Base-by-base conservation (phyloP, 768 basidiomycete genomes). In the Artomyces pyxidatus region DNA sequence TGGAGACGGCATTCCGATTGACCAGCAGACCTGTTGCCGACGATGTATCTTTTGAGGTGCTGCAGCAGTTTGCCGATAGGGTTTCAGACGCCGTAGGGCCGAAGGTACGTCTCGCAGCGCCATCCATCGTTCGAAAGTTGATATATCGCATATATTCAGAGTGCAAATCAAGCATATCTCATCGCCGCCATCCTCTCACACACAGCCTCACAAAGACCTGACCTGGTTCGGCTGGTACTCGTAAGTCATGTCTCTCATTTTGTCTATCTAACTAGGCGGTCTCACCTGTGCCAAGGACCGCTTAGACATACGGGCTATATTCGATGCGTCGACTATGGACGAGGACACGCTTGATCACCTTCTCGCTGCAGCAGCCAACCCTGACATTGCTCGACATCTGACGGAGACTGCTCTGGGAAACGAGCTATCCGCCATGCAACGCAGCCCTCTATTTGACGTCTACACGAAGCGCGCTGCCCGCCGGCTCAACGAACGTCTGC, bases 281-380 rank as follows among this genome's bases (percentile, higher is more conserved):
- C 37, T 32, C 23, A 22, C 25, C 29, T 35, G 28, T 30, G 35
- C 49, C 5, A 54, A 88, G 85, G 73, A 77, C 65, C 68, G 72
- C n/a, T 59, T 87, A 11, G 77, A 85, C 37, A 54, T 83, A 5
- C 58, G 64, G 19, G 57, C 63, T 10, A 68, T 87, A 3, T 85
- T 86, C 51, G 79, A 80, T 49, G 58, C 70, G 10, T 62, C 69
- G 23, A 70, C 62, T 10, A 51, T 88, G 35, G 80, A 81, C 42
- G 74, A 81, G 46, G 66, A 68, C 25, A 84, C 77, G 0, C 59
- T 84, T 23, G 61, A 71, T 11, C 72, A 71, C 40, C 69, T 88
- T n/a, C 64, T 80, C 19, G 77, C 85, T 55, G 86, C 86, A 3
- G 70, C 76, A 14, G 66, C 81, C 9, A 87, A 86, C 59, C 68